Evolutionary conservation across 331 rosid species (phyloP), one percentile per base, ranked within the genome.

Genomic region (Quercus lobata): DNA sequence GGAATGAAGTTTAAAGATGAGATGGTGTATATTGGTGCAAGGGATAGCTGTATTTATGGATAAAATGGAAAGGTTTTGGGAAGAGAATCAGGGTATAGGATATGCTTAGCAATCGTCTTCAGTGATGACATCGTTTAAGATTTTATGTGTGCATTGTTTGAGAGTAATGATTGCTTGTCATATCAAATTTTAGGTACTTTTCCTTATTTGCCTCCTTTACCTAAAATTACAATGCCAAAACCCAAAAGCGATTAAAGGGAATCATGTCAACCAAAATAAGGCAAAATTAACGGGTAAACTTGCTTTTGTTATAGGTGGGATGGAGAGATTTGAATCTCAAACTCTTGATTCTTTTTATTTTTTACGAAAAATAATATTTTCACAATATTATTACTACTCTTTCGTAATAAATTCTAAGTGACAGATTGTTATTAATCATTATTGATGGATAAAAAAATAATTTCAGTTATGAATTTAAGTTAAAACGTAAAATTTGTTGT

Each of bases 31-130:
- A 55, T 71, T 61, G 76, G 53, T 5, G 11, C 18, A 1, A 7
- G 46, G 16, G 18, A 66, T 54, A 7, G 73, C 65, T 66, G 69
- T 73, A 73, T 82, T 82, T 86, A 32, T 66, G 4, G 25, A 29
- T 17, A 19, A 66, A 62, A 41, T 41, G 12, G 37, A 32, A 58
- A 22, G 65, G 29, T 58, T 58, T 25, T 61, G 32, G 14, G 32
- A 11, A 24, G 37, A 61, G 69, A 61, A 61, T 61, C 37, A 17
- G 9, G 16, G 35, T 61, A 12, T 11, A 4, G 69, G 68, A 61
- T 61, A 61, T 25, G 35, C 19, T 25, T 41, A 2, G 25, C 30
- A 58, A 58, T 58, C 65, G 11, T 58, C 3, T 8, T 58, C 27
- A 25, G 5, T 24, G 5, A 61, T 2, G 37, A 61, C 19, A 8